A percentile compares a stretch with the other conserved stretches of the same genome.
Conservation (phyloP, 257 asterid species). For the Anisodus acutangulus region DNA sequence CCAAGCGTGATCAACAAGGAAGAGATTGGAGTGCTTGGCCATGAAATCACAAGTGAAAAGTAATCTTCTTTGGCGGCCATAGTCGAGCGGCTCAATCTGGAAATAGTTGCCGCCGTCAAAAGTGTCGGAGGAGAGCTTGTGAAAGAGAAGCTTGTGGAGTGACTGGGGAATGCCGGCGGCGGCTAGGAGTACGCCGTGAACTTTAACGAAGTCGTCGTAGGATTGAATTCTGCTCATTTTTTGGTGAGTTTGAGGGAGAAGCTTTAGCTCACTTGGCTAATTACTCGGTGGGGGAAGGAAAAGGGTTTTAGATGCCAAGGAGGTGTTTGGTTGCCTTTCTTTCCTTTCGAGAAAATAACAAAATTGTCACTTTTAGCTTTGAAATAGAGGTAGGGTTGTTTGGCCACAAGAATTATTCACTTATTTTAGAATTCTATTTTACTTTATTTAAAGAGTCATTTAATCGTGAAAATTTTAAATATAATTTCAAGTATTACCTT, state of each 20-base stretch:
- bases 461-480: no score
- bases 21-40: conserved; percentile 65
- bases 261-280: no score
- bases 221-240: conserved; percentile 35
- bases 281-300: neutral
- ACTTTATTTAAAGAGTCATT: no score
- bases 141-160: conserved; percentile 72
- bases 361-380: no score
- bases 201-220: conserved; percentile 71
- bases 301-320: neutral
- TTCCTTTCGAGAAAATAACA: neutral
- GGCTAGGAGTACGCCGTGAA: conserved; percentile 74
- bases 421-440: no score
- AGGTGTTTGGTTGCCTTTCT: neutral
- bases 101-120: conserved; percentile 88
- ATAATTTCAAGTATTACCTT: no score
- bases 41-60: conserved; percentile 55
- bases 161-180: conserved; percentile 81
- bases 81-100: conserved; percentile 86
- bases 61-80: conserved; percentile 83
- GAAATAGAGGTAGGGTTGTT: no score
- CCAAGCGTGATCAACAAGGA: conserved; percentile 97
- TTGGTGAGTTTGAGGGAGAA: no score
- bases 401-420: no score
- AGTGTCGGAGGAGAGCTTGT: conserved; percentile 72